A percentile compares a stretch with the other conserved stretches of the same genome.
These are phyloP conservation scores for Platanus orientalis DNA, from an alignment of 164 flowering plant species.

Conservation along the genomic window DNA sequence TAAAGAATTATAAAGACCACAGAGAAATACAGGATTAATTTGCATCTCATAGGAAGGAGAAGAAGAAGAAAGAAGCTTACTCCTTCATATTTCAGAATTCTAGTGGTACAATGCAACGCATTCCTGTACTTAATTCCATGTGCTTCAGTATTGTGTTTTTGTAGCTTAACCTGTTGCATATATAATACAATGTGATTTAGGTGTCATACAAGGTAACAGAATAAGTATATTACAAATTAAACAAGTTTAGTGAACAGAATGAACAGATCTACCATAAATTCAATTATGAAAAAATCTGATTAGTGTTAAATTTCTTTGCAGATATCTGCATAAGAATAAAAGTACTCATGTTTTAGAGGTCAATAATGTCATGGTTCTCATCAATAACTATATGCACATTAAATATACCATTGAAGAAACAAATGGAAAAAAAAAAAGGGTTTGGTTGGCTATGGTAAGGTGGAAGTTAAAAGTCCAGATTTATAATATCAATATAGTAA, in stretches of 20 bases:
- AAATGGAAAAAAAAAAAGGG: neutral
- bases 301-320: neutral
- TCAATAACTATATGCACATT: neutral
- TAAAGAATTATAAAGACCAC: too few species aligned
- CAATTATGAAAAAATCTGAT: neutral
- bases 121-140: slow-evolving; percentile 64
- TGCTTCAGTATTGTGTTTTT: slow-evolving; percentile 78
- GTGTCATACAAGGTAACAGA: slow-evolving; percentile 6
- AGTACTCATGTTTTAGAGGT: neutral
- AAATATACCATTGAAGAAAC: neutral
- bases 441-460: too few species aligned
- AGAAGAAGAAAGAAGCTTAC: slow-evolving; percentile 46
- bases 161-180: slow-evolving; percentile 78
- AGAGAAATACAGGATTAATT: slow-evolving; percentile 1
- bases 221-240: neutral
- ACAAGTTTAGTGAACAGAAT: neutral
- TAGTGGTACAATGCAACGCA: slow-evolving; percentile 77
- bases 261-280: neutral
- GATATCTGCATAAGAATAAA: neutral
- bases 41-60: neutral
- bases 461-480: too few species aligned
- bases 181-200: slow-evolving; percentile 6
- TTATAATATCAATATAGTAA: too few species aligned
- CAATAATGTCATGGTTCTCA: neutral
- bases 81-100: slow-evolving; percentile 75